Conservation (phyloP, 2,329 filamentous ascomycete species). For the Hymenoscyphus repandus region DNA sequence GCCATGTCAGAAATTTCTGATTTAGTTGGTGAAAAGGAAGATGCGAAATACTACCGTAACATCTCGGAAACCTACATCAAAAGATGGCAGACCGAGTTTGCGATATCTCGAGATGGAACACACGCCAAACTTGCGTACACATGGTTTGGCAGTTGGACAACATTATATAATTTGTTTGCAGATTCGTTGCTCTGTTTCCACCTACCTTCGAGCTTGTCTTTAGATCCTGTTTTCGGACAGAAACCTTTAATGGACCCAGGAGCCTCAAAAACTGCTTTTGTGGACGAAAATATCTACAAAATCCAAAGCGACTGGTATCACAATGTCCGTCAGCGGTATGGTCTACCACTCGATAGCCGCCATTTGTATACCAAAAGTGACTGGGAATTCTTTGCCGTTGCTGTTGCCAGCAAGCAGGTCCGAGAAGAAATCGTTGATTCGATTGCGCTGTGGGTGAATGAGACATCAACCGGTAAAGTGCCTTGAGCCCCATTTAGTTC, state of each 20-base stretch:
- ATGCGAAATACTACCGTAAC: constrained; percentile 54
- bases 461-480: constrained; percentile 60
- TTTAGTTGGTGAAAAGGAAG: constrained; percentile 48
- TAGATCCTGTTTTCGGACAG: constrained; percentile 17
- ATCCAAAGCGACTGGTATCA: constrained; percentile 79
- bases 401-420: constrained; percentile 64
- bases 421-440: constrained; percentile 67
- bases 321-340: constrained; percentile 73
- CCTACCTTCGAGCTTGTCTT: constrained; percentile 32
- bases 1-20: constrained; percentile 66
- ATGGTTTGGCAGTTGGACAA: constrained; percentile 72
- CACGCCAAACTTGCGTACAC: constrained; percentile 68
- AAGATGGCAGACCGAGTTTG: constrained; percentile 58
- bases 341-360: constrained; percentile 74
- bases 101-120: constrained; percentile 58
- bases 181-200: constrained; percentile 78
- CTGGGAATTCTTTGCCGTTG: constrained; percentile 86
- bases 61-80: constrained; percentile 58
- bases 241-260: constrained; percentile 21
- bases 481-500: background rate
- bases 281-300: constrained; percentile 71
- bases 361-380: constrained; percentile 85
- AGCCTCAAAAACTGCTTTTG: constrained; percentile 47
- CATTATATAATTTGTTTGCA: constrained; percentile 65
- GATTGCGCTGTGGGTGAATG: constrained; percentile 77